Evolutionary conservation across 805 yeast genomes (phyloP).

Genomic region (Zygoascus bituminiphila): DNA sequence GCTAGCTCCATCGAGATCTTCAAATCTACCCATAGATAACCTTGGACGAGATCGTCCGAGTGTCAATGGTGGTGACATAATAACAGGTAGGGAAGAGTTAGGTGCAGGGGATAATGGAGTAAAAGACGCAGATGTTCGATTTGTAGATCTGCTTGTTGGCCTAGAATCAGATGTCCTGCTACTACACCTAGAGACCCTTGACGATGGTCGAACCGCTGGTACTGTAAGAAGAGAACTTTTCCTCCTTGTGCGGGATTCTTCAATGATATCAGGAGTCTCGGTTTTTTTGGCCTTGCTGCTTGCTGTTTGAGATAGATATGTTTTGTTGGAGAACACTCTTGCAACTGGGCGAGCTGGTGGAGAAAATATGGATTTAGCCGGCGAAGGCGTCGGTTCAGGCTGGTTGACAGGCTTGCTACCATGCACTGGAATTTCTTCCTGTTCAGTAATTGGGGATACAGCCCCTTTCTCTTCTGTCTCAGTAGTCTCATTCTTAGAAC

Average conservation of each 20-base stretch:
- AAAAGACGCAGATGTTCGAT: not conserved
- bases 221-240: not conserved
- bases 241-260: not conserved
- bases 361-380: no score
- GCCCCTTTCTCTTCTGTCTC: not conserved
- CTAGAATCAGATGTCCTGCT: not conserved
- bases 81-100: not conserved
- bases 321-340: not conserved
- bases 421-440: not conserved
- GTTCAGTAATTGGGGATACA: not conserved
- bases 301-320: not conserved
- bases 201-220: not conserved
- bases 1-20: not conserved
- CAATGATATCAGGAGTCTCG: not conserved
- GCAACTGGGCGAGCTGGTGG: no score
- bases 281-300: slow-evolving; percentile 1
- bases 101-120: not conserved
- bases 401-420: not conserved
- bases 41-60: not conserved
- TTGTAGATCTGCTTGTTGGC: not conserved
- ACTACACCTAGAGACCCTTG: not conserved
- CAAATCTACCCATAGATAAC: not conserved
- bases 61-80: not conserved
- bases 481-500: not conserved
- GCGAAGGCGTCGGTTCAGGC: no score